Evolutionary conservation across 805 yeast genomes (phyloP), one percentile per base, ranked within the genome.

Genomic region (Pichia thaimueangensis): DNA sequence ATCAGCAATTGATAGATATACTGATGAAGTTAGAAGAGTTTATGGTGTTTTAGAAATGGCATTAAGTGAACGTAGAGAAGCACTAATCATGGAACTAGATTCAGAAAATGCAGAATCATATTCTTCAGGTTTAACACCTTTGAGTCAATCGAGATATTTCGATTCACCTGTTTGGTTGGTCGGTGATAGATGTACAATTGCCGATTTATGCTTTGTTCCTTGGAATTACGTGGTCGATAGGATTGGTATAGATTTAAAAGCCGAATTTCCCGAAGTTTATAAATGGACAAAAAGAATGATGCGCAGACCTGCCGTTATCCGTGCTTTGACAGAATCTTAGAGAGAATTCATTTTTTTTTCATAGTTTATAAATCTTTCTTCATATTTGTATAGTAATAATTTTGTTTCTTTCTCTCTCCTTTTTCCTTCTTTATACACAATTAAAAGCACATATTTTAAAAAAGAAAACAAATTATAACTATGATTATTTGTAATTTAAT

Each of bases 211-310:
- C 19, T 89, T 89, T 66, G 95, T 89, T 23, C 95, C 97, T 13
- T 89, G 97, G 97, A 89, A 89, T 62, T 89, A 88, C 56, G 96
- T 89, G 15, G 95, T 89, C 41, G 95, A 86, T 60, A 72, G 95
- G 55, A 84, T 89, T 42, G 97, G 96, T 7, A 86, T 89, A 48
- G 86, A 85, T 55, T 74, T 89, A 55, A 82, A 83, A 60, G 73
- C 76, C 24, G 97, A 89, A 60, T 88, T 84, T 58, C 96, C 96
- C 2, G 97, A 89, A 65, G 96, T 88, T 36, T 88, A 86, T 68
- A 86, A 86, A 62, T 89, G 96, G 97, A 89, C 96, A 10, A 82
- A 84, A 59, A 81, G 80, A 55, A 86, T 89, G 95, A 85, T 89
- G 95, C 78, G 91, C 63, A 77, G 97, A 58, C 95, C 95, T 4